These are phyloP conservation scores for Orobanche coerulescens DNA, from an alignment of 257 asterid genomes.

Conservation along the genomic window DNA sequence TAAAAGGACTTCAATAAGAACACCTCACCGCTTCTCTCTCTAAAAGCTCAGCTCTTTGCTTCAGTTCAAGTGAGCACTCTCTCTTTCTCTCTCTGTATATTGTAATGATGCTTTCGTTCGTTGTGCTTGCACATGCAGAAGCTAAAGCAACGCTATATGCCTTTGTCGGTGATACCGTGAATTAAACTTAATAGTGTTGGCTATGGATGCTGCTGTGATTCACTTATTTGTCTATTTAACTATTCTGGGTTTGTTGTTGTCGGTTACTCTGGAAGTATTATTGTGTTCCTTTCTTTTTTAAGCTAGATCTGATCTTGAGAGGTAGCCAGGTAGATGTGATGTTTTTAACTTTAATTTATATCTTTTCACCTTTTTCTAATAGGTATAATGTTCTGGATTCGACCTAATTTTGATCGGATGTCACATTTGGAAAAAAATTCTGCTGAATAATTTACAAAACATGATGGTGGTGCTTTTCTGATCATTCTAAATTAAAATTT, in stretches of 20 bases:
- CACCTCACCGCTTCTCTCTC: slow-evolving; percentile 16
- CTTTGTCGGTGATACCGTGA: slow-evolving; percentile 7
- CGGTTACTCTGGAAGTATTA: slow-evolving; percentile 23
- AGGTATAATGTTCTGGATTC: not conserved
- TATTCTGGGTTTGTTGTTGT: slow-evolving; percentile 20
- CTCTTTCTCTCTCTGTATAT: slow-evolving; percentile 21
- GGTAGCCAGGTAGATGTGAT: slow-evolving; percentile 24
- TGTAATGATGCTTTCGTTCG: not conserved
- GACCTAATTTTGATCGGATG: slow-evolving; percentile 17
- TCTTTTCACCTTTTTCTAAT: not conserved
- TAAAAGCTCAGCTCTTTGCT: slow-evolving; percentile 24
- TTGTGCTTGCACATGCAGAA: not conserved
- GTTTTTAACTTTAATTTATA: slow-evolving; percentile 5
- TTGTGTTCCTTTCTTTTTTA: slow-evolving; percentile 14
- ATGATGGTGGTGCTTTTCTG: not conserved
- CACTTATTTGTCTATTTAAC: not conserved
- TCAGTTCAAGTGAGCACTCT: slow-evolving; percentile 37
- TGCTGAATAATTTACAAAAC: slow-evolving; percentile 18
- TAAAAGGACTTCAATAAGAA: slow-evolving; percentile 10
- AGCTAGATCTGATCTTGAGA: slow-evolving; percentile 53
- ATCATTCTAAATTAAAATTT: not conserved
- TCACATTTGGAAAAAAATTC: not conserved
- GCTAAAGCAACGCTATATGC: slow-evolving; percentile 7
- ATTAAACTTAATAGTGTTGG: slow-evolving; percentile 20
- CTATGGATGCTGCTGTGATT: slow-evolving; percentile 15